A percentile compares a stretch with the other conserved stretches of the same genome.
phyloP scores from a whole-genome alignment of 306 rosid genomes.

The Chamaecrista fasciculata region DNA sequence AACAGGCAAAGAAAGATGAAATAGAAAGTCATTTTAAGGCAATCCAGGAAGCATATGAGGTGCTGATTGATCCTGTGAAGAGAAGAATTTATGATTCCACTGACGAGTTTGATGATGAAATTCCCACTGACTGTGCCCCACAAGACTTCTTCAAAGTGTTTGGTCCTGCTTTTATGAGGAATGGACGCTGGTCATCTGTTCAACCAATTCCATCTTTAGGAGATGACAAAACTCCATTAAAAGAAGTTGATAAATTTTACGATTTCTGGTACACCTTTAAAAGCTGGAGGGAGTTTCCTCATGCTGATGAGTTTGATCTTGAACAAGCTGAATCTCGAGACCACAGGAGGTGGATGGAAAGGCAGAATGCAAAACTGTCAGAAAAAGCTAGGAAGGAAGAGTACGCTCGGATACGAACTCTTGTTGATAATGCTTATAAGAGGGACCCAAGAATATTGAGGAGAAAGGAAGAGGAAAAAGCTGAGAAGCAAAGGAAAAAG shows the following conservation, averaged over 20 bases:
- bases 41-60: constrained; percentile 90
- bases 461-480: constrained; percentile 85
- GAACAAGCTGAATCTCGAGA: constrained; percentile 99
- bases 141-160: constrained; percentile 91
- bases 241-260: constrained; percentile 79
- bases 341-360: constrained; percentile 98
- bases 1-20: constrained; percentile 80
- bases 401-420: constrained; percentile 72
- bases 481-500: constrained; percentile 88
- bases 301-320: constrained; percentile 88
- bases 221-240: constrained; percentile 65
- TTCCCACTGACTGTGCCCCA: constrained; percentile 91
- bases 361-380: constrained; percentile 87
- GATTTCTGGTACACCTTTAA: constrained; percentile 88
- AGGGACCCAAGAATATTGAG: constrained; percentile 85
- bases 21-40: constrained; percentile 88
- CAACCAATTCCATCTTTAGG: constrained; percentile 82
- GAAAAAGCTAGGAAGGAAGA: constrained; percentile 98
- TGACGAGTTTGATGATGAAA: constrained; percentile 95
- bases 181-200: constrained; percentile 88
- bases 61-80: constrained; percentile 71
- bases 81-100: constrained; percentile 97
- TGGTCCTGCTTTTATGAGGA: constrained; percentile 93
- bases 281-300: constrained; percentile 99
- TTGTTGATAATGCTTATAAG: constrained; percentile 91